Percentiles rank a stretch among this genome's conserved stretches.
These are phyloP conservation scores for Pinus tabuliformis DNA, from an alignment of 75 land plant species.

Conservation along the genomic window DNA sequence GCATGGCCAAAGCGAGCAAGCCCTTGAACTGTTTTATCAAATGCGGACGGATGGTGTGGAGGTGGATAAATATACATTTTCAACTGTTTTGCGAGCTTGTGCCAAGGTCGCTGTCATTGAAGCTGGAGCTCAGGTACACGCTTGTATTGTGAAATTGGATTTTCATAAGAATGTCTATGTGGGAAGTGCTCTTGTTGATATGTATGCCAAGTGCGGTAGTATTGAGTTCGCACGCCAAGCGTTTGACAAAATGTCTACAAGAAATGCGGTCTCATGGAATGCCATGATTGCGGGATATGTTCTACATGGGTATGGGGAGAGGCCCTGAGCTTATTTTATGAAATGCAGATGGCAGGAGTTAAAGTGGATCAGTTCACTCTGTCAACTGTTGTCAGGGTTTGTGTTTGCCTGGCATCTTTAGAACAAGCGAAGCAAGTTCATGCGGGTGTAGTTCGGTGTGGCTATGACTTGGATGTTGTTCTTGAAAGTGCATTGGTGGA, in stretches of 20 bases:
- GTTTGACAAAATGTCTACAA: slow-evolving; percentile 11
- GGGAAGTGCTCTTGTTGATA: slow-evolving; percentile 13
- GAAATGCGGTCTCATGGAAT: slow-evolving; percentile 18
- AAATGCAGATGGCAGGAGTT: slow-evolving; percentile 9
- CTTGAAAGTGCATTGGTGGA: slow-evolving; percentile 54
- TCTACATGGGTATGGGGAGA: slow-evolving; percentile 9
- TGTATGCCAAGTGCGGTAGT: slow-evolving; percentile 25
- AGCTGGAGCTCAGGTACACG: background rate
- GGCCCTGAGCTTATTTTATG: slow-evolving; percentile 4
- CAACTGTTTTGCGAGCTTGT: slow-evolving; percentile 8
- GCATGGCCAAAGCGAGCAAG: slow-evolving; percentile 6
- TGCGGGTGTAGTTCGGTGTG: slow-evolving; percentile 28
- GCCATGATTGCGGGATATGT: slow-evolving; percentile 23
- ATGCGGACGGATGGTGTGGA: slow-evolving; percentile 3
- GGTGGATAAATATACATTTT: background rate
- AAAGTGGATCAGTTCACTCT: slow-evolving; percentile 9
- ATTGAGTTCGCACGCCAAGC: slow-evolving; percentile 3
- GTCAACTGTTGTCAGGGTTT: background rate
- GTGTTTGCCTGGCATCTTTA: slow-evolving; percentile 7
- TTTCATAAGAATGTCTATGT: slow-evolving; percentile 1
- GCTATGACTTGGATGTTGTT: slow-evolving; percentile 45
- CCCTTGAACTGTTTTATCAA: slow-evolving; percentile 1
- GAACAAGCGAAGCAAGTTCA: slow-evolving; percentile 13
- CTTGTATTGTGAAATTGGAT: background rate
- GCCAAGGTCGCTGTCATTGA: background rate